Conservation (phyloP, 257 asterid genomes). For the Cynanchum wilfordii region DNA sequence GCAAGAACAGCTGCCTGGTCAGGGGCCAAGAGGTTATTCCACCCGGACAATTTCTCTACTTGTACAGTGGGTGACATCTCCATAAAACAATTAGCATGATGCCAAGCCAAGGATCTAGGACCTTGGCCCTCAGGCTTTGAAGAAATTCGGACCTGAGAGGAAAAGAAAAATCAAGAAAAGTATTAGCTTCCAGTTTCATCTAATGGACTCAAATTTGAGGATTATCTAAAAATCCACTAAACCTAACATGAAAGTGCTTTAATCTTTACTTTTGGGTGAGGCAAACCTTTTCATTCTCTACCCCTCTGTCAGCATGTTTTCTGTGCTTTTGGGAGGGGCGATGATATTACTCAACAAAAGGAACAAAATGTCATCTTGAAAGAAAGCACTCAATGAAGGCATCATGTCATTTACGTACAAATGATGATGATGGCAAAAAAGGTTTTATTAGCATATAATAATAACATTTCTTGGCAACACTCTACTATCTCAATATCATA, state of each 20-base stretch:
- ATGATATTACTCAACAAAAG: too few species aligned
- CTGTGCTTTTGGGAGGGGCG: background rate
- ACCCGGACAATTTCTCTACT: conserved; percentile 63
- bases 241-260: background rate
- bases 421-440: background rate
- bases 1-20: conserved; percentile 56
- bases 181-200: conserved; percentile 7
- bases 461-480: background rate
- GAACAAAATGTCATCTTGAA: background rate
- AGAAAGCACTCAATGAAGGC: background rate
- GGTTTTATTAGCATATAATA: background rate
- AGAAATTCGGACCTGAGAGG: conserved; percentile 71
- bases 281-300: background rate
- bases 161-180: conserved; percentile 15
- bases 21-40: conserved; percentile 57
- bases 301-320: background rate
- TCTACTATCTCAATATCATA: background rate
- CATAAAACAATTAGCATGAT: conserved; percentile 87
- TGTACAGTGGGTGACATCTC: conserved; percentile 41
- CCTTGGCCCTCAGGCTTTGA: conserved; percentile 80
- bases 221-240: background rate
- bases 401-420: background rate
- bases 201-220: background rate
- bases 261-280: background rate
- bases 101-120: conserved; percentile 67